phyloP scores from a whole-genome alignment of 2,329 filamentous ascomycete genomes.

The Leptographium flavum region DNA sequence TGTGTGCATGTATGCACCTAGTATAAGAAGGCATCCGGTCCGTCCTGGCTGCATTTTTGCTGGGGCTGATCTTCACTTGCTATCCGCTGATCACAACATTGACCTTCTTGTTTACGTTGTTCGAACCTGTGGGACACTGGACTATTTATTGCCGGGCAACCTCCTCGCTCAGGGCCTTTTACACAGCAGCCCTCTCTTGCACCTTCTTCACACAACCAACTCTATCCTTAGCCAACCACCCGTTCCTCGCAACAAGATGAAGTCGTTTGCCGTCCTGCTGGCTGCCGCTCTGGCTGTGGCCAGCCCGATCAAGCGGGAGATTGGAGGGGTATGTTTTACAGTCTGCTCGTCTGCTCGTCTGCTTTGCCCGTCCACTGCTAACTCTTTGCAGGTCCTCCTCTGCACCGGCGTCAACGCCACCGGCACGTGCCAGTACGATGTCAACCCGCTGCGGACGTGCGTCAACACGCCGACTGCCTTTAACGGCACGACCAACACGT shows the following conservation, averaged over 20 bases:
- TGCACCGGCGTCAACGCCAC: constrained; percentile 37
- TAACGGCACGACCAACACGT: constrained; percentile 27
- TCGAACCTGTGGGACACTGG: too few relatives aligned
- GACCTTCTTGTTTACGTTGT: too few relatives aligned
- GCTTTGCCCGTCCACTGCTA: too few relatives aligned
- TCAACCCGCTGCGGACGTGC: constrained; percentile 29
- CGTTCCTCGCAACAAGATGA: constrained; percentile 6
- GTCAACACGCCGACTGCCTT: constrained; percentile 28
- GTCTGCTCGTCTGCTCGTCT: background rate
- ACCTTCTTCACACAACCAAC: background rate
- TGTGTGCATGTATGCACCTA: too few relatives aligned
- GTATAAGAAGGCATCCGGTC: too few relatives aligned
- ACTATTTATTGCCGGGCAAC: too few relatives aligned
- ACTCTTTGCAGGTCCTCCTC: constrained; percentile 32
- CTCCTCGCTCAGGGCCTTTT: too few relatives aligned
- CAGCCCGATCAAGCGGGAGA: constrained; percentile 23
- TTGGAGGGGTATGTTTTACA: constrained; percentile 31
- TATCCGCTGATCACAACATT: too few relatives aligned
- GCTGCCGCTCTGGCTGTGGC: constrained; percentile 6
- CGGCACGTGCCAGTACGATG: constrained; percentile 28
- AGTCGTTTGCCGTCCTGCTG: constrained; percentile 6
- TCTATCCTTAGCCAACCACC: background rate
- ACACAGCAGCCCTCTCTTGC: too few relatives aligned
- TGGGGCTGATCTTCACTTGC: too few relatives aligned
- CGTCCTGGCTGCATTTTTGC: too few relatives aligned